A percentile compares a stretch with the other conserved stretches of the same genome.
These are phyloP conservation scores for Brassica cretica DNA, from an alignment of 345 rosid genomes.

Conservation along the genomic window DNA sequence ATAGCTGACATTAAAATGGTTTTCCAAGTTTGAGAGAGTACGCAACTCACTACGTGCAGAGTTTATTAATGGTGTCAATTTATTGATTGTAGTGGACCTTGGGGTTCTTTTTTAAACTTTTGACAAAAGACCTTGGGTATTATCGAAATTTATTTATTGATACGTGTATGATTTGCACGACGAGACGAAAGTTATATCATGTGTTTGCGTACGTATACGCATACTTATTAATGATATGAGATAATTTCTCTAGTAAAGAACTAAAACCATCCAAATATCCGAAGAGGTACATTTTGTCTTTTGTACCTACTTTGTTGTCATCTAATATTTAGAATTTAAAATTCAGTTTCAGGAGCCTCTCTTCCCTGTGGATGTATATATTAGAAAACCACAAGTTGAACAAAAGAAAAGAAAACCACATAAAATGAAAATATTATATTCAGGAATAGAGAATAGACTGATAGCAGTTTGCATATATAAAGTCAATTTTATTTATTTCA, in stretches of 20 bases:
- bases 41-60: slow-evolving; percentile 3
- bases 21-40: neutral
- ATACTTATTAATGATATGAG: neutral
- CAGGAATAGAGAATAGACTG: neutral
- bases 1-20: neutral
- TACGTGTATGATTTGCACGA: slow-evolving; percentile 38
- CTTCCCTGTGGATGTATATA: neutral
- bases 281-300: slow-evolving; percentile 38
- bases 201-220: slow-evolving; percentile 28
- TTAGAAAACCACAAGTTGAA: neutral
- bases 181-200: neutral
- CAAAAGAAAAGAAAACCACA: neutral
- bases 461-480: neutral
- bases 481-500: neutral
- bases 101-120: neutral
- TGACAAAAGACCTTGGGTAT: neutral
- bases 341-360: neutral
- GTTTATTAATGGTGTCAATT: slow-evolving; percentile 7
- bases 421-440: neutral
- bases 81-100: slow-evolving; percentile 14
- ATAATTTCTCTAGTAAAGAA: neutral
- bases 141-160: slow-evolving; percentile 4
- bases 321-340: neutral
- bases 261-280: slow-evolving; percentile 38
- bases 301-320: slow-evolving; percentile 21